Evolutionary conservation across 2,329 filamentous ascomycete species (phyloP).

Genomic region (Penicillium digitatum): DNA sequence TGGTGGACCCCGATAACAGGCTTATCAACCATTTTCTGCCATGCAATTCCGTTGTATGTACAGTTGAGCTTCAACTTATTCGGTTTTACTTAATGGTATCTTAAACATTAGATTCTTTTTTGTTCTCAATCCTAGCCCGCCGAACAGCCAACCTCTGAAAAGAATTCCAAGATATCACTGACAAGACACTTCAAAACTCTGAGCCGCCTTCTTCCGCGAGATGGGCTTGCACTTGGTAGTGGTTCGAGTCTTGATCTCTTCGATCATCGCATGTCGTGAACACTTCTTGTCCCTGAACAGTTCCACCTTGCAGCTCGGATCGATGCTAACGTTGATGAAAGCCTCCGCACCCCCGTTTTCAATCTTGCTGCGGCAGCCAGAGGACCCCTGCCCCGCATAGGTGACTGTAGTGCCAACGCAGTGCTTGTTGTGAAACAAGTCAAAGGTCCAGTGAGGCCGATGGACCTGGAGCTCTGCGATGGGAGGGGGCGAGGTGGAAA

Average conservation of each 20-base stretch:
- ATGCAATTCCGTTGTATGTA: neutral
- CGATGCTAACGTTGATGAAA: neutral
- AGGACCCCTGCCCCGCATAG: conserved; percentile 6
- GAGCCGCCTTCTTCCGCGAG: conserved; percentile 2
- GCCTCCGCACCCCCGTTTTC: neutral
- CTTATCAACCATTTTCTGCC: neutral
- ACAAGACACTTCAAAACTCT: conserved; percentile 9
- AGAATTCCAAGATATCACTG: neutral
- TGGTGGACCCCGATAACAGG: conserved; percentile 4
- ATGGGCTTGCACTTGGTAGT: neutral
- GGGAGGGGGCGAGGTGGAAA: neutral
- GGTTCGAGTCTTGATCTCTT: neutral
- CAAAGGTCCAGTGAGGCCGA: conserved; percentile 7
- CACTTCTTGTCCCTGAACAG: conserved; percentile 11
- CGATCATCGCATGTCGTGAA: conserved; percentile 1
- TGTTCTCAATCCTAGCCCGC: neutral
- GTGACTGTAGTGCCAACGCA: conserved; percentile 1
- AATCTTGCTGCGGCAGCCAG: conserved; percentile 4
- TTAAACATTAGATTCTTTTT: neutral
- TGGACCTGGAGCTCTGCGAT: neutral
- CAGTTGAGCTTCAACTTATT: neutral
- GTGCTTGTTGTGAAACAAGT: conserved; percentile 6
- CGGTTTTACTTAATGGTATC: no score
- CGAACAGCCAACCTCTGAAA: no score
- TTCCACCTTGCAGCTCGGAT: conserved; percentile 8